These are phyloP conservation scores for Colletotrichum viniferum DNA, from an alignment of 2,329 filamentous ascomycete species.

Conservation along the genomic window DNA sequence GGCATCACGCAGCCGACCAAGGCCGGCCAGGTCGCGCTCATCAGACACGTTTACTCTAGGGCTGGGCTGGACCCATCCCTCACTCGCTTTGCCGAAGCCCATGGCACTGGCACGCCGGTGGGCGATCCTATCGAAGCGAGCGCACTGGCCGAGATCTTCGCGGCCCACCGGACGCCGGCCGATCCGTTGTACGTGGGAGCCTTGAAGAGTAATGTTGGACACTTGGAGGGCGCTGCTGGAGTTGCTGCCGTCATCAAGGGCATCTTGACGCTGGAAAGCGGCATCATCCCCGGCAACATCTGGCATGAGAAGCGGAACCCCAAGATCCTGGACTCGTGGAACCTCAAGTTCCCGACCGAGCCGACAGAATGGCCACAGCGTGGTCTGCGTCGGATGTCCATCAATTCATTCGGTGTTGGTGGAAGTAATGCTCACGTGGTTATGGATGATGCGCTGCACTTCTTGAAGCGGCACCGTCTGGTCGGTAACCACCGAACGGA, in stretches of 20 bases:
- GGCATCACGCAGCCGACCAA: conserved; percentile 40
- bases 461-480: conserved; percentile 2
- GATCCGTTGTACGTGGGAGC: conserved; percentile 31
- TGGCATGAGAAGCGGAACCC: conserved; percentile 33
- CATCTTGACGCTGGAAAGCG: conserved; percentile 32
- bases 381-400: conserved; percentile 54
- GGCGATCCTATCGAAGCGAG: conserved; percentile 60
- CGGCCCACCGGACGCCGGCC: conserved; percentile 36
- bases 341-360: conserved; percentile 34
- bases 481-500: conserved; percentile 12
- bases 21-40: conserved; percentile 36
- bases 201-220: conserved; percentile 29
- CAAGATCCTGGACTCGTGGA: conserved; percentile 30
- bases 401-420: conserved; percentile 47
- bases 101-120: conserved; percentile 59
- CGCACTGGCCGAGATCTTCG: conserved; percentile 50
- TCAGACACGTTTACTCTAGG: conserved; percentile 38
- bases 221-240: conserved; percentile 27
- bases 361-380: conserved; percentile 21
- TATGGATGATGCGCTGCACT: conserved; percentile 38
- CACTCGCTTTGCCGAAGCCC: conserved; percentile 44
- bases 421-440: conserved; percentile 24
- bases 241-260: conserved; percentile 31
- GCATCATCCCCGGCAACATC: conserved; percentile 33
- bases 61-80: conserved; percentile 28